Evolutionary conservation across 2,329 filamentous ascomycete species (phyloP).

Genomic region (Cladophialophora immunda): DNA sequence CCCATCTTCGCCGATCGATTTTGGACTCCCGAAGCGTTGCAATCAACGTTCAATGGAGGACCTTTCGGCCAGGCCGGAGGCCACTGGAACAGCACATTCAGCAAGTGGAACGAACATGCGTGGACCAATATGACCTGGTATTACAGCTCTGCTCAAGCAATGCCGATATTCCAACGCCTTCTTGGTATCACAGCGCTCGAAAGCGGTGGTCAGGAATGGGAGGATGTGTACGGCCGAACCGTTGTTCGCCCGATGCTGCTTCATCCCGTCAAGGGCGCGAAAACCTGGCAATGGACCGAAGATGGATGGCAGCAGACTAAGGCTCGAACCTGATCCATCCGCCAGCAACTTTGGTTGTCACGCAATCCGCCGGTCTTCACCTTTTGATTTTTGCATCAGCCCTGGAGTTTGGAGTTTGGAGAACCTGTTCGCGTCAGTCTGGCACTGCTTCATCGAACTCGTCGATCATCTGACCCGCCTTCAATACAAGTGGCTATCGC

Average conservation of each 20-base stretch:
- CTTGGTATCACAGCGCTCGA: slow-evolving; percentile 42
- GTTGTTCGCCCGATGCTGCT: slow-evolving; percentile 45
- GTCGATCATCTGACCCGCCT: slow-evolving; percentile 11
- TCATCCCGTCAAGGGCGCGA: slow-evolving; percentile 48
- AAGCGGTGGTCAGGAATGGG: slow-evolving; percentile 43
- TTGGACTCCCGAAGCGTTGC: slow-evolving; percentile 58
- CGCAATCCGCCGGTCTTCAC: slow-evolving; percentile 9
- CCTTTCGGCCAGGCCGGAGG: slow-evolving; percentile 45
- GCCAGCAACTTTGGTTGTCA: slow-evolving; percentile 4
- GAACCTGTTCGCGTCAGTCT: slow-evolving; percentile 25
- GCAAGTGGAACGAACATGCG: slow-evolving; percentile 46
- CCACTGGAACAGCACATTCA: slow-evolving; percentile 46
- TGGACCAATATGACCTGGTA: slow-evolving; percentile 49
- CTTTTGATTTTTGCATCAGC: slow-evolving; percentile 28
- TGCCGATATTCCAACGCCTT: slow-evolving; percentile 46
- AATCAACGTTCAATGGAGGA: slow-evolving; percentile 47
- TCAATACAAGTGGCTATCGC: slow-evolving; percentile 10
- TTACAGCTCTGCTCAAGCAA: slow-evolving; percentile 46
- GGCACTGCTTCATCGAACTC: slow-evolving; percentile 28
- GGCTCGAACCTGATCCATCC: slow-evolving; percentile 35
- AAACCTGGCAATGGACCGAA: slow-evolving; percentile 43
- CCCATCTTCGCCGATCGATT: slow-evolving; percentile 81
- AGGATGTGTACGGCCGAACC: slow-evolving; percentile 43
- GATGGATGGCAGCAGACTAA: slow-evolving; percentile 41
- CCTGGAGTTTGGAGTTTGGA: slow-evolving; percentile 34